Evolutionary conservation across 2,329 filamentous ascomycete species (phyloP).

Genomic region (Pyrenophora graminea): DNA sequence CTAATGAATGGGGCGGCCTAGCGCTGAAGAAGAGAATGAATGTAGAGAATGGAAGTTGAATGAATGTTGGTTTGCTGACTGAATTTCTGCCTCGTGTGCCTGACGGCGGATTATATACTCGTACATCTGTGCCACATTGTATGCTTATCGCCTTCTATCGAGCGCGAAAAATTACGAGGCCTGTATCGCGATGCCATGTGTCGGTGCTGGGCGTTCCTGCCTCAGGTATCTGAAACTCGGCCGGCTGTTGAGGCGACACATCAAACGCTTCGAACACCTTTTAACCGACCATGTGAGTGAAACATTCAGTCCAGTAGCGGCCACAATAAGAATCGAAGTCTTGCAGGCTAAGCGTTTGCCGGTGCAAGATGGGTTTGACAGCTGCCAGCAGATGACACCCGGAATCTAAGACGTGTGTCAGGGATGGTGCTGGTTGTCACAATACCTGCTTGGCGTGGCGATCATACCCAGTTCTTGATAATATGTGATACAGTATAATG

Average conservation of each 20-base stretch:
- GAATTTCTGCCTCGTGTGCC: not conserved
- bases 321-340: not conserved
- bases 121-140: not conserved
- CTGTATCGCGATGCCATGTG: constrained; percentile 14
- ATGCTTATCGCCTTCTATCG: not conserved
- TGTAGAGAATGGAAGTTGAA: constrained; percentile 5
- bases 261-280: constrained; percentile 19
- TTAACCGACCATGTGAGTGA: constrained; percentile 15
- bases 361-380: constrained; percentile 1
- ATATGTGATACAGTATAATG: constrained; percentile 1
- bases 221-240: constrained; percentile 29
- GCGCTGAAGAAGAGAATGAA: constrained; percentile 26
- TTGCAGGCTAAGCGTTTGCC: constrained; percentile 9
- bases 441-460: not conserved
- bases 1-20: constrained; percentile 25
- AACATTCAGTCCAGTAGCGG: constrained; percentile 1
- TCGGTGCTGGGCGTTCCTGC: constrained; percentile 7
- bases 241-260: constrained; percentile 17
- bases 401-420: constrained; percentile 7
- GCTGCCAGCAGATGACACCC: constrained; percentile 6
- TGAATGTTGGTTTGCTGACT: constrained; percentile 1
- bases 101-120: not conserved
- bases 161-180: constrained; percentile 14
- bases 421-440: not conserved
- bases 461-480: not conserved